phyloP scores from a whole-genome alignment of 345 rosid species.

The Clarkia xantiana region DNA sequence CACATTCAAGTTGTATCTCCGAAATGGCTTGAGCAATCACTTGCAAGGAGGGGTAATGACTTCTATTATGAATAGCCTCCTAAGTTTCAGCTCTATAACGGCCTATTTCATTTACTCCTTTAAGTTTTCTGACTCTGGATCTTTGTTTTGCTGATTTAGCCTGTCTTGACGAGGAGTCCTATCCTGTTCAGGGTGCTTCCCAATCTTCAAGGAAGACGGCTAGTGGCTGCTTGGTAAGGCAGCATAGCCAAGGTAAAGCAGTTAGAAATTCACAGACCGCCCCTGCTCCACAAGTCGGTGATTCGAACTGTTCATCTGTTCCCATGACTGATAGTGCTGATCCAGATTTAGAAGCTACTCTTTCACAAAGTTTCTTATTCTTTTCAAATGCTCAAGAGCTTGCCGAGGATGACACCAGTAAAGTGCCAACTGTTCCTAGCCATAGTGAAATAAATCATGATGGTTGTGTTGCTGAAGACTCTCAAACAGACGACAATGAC shows the following conservation, averaged over 20 bases:
- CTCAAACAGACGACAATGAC: conserved; percentile 69
- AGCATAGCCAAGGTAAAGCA: conserved; percentile 38
- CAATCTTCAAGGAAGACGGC: conserved; percentile 26
- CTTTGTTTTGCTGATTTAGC: conserved; percentile 39
- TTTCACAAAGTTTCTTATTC: conserved; percentile 52
- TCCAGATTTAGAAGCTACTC: conserved; percentile 58
- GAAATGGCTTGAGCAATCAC: conserved; percentile 84
- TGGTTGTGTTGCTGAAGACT: conserved; percentile 55
- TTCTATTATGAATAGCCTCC: background rate
- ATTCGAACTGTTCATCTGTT: conserved; percentile 25
- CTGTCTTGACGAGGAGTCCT: conserved; percentile 77
- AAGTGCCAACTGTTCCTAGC: conserved; percentile 22
- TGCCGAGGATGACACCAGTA: conserved; percentile 24
- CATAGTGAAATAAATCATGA: conserved; percentile 30
- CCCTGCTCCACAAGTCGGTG: conserved; percentile 24
- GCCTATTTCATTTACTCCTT: background rate
- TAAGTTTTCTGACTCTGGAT: conserved; percentile 14
- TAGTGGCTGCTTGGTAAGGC: conserved; percentile 20
- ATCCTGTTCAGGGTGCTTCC: conserved; percentile 51
- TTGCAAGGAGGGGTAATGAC: conserved; percentile 59
- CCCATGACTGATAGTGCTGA: conserved; percentile 32
- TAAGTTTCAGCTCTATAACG: background rate
- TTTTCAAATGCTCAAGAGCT: conserved; percentile 31
- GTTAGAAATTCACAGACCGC: conserved; percentile 21
- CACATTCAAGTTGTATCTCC: conserved; percentile 58